Evolutionary conservation across 495 filamentous ascomycete species (phyloP), one percentile per base, ranked within the genome.

Genomic region (Podospora anserina): DNA sequence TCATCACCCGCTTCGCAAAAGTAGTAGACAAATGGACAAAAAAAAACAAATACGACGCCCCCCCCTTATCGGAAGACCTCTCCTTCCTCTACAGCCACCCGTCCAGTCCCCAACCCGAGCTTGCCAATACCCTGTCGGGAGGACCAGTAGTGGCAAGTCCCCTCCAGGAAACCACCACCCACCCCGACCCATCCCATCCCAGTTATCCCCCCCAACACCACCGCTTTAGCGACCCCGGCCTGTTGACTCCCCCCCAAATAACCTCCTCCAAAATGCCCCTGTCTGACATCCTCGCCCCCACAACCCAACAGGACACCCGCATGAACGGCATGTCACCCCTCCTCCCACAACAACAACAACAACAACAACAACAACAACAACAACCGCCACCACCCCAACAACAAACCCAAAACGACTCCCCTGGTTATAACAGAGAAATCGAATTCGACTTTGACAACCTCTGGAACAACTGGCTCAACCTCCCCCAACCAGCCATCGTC

Each of bases 1-100:
- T 92, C 63, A 78, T 91, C 56, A 83, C 83, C 53, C 84, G 83
- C 58, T 91, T 92, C 69, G 80, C 85, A 11, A 77, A 79, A 27
- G 88, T 87, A 13, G 84, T 89, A 4, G 60, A 39, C 65, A 77
- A 72, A 13, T 54, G 77, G 84, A 73, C 83, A 76, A 69, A 68
- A 76, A 81, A 74, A 74, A 76, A 66, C 75, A 75, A 68, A 71
- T 81, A 61, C 79, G 74, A 63, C 70, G 77, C 58, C 71, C 74
- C 75, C 75, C 69, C 77, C 68, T 78, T 83, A 74, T 79, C 80
- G 72, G 16, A 75, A 65, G 78, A 76, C 77, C 79, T 76, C 72
- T 66, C 58, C 64, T 71, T 69, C 61, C 72, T 76, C n/a, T 77
- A 75, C 61, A 71, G 32, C 66, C 69, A 72, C 18, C 28, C 53